These are phyloP conservation scores for Theileria luwenshuni DNA, from an alignment of 169 alveolate genomes.

Conservation along the genomic window DNA sequence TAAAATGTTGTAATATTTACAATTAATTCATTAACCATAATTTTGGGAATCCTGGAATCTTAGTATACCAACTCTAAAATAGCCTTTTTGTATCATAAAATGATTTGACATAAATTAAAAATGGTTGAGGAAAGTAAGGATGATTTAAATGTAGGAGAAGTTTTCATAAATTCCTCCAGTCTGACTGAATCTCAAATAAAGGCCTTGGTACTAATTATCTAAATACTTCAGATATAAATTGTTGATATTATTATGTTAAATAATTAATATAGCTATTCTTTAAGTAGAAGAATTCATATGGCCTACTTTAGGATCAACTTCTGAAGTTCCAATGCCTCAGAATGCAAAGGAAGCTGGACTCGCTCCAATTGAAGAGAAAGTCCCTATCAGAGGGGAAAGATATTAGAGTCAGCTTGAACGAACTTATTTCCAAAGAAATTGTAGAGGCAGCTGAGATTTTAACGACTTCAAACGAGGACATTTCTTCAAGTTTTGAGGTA, in stretches of 20 bases:
- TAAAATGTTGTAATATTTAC: conserved; percentile 22
- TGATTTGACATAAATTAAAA: background rate
- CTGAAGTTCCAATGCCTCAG: conserved; percentile 44
- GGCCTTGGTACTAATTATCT: conserved; percentile 47
- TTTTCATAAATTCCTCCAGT: conserved; percentile 21
- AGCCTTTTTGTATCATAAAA: background rate
- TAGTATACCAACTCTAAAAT: conserved; percentile 6
- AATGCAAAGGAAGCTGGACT: conserved; percentile 42
- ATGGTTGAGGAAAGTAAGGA: conserved; percentile 13
- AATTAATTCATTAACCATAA: background rate
- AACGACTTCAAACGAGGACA: conserved; percentile 3
- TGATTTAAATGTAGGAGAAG: conserved; percentile 27
- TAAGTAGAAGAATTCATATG: no score
- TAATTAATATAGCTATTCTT: background rate
- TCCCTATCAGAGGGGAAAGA: conserved; percentile 39
- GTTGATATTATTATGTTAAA: background rate
- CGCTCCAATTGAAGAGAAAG: conserved; percentile 50
- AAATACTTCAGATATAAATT: background rate
- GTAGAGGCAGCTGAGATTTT: conserved; percentile 53
- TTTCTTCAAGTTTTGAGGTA: background rate
- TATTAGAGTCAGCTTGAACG: conserved; percentile 43
- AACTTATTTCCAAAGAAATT: conserved; percentile 39
- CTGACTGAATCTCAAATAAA: conserved; percentile 42
- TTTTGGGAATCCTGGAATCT: no score
- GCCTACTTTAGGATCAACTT: conserved; percentile 50